Base-by-base conservation (phyloP, 305 asterid genomes). In the Plantago lanceolata region DNA sequence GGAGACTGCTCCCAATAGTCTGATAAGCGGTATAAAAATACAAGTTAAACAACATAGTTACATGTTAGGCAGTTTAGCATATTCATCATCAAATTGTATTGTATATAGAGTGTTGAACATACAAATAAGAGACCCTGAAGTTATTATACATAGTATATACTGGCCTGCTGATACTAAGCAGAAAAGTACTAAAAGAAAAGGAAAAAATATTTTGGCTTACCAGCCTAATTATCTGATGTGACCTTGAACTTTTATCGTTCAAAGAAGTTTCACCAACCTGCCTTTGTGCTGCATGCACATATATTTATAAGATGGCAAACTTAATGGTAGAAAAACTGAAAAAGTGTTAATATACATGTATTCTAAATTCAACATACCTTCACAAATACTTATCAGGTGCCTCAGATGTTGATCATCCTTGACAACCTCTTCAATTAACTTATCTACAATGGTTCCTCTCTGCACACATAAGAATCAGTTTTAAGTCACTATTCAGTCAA, bases 151-250 rank as follows among this genome's bases (percentile, higher is more conserved):
- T 33, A n/a, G n/a, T n/a, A 33, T 33, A 33, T 4, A 4, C 2
- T 24, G 9, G 6, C 0, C 40, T 33, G 40, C 40, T 4, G 40
- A 5, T 33, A 33, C 40, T 33, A 33, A 33, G 5, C 40, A 33
- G 40, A 24, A 3, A 24, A 24, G 28, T 24, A 24, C 3, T 24
- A 24, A 24, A 7, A 37, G 45, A 12, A 40, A 40, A 40, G 1
- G 45, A 40, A 40, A 12, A 4, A 56, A 61, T 59, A 57, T 16
- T 54, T 31, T 54, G 45, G 69, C 83, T 58, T 81, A 92, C 98
- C 90, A 93, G 92, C 80, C 87, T 79, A 60, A 93, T 85, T 70
- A 93, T 89, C 86, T 93, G 98, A 75, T 93, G 98, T 54, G 98
- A 92, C 76, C 98, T 87, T 68, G 98, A 92, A 75, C 98, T 92